Evolutionary conservation across 2,329 filamentous ascomycete species (phyloP).

Genomic region (Bipolaris oryzae): DNA sequence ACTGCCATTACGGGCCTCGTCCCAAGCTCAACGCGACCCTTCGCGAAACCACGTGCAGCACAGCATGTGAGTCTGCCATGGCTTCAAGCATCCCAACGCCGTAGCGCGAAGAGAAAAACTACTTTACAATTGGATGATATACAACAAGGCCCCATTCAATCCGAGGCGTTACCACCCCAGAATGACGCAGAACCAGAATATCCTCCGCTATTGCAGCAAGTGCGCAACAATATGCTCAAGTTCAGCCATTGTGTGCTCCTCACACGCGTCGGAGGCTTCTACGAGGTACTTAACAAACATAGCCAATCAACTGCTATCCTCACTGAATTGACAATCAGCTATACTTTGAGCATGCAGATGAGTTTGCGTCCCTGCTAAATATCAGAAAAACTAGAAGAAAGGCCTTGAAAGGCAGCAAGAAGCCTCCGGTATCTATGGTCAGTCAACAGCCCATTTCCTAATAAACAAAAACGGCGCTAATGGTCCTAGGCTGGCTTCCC

Average conservation of each 20-base stretch:
- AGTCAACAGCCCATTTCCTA: slow-evolving; percentile 12
- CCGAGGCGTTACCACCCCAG: slow-evolving; percentile 49
- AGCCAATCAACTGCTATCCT: too few species aligned
- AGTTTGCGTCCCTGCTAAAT: slow-evolving; percentile 83
- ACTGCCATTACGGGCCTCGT: slow-evolving; percentile 8
- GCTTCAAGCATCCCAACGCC: slow-evolving; percentile 26
- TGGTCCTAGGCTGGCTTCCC: slow-evolving; percentile 79
- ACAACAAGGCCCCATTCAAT: slow-evolving; percentile 61
- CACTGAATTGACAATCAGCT: slow-evolving; percentile 54
- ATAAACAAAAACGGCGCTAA: slow-evolving; percentile 10
- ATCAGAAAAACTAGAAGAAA: slow-evolving; percentile 84
- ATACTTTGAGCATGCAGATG: slow-evolving; percentile 94
- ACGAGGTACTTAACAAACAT: slow-evolving; percentile 65
- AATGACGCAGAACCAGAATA: slow-evolving; percentile 65
- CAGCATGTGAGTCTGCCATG: slow-evolving; percentile 18
- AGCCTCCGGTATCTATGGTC: slow-evolving; percentile 79
- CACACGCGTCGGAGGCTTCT: slow-evolving; percentile 93
- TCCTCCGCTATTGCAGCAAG: slow-evolving; percentile 87
- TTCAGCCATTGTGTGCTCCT: slow-evolving; percentile 90
- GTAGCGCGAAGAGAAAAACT: slow-evolving; percentile 51
- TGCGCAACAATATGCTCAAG: slow-evolving; percentile 84
- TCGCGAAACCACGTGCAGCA: slow-evolving; percentile 38
- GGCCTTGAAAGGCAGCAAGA: slow-evolving; percentile 62
- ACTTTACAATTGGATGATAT: slow-evolving; percentile 52
- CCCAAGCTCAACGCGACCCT: slow-evolving; percentile 31